Base-by-base conservation (phyloP, 306 rosid genomes). In the Neltuma alba region DNA sequence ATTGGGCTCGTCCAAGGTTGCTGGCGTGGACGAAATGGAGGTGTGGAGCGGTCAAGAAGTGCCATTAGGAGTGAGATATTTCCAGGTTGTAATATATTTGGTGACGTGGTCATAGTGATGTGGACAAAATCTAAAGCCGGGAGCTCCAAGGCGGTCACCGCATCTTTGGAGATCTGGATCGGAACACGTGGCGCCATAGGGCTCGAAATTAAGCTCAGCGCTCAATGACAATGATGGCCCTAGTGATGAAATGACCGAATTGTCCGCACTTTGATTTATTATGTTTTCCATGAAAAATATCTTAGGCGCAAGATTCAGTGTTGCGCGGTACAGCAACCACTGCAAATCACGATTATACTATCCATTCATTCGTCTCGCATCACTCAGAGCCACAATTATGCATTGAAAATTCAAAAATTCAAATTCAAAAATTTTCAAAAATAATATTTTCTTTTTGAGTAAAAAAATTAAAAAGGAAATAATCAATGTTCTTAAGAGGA, bases 121-220 rank as follows among this genome's bases (percentile, higher is more conserved):
- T 81, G 93, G 92, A 83, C 78, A 61, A 76, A 80, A 93, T 93
- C 96, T 72, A 88, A 91, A 89, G 92, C 85, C 40, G 63, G 40
- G 76, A 76, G 86, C 79, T 77, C 42, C 44, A 60, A 64, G 82
- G 78, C 61, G 70, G 37, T 42, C 38, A 72, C 42, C 21, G 81
- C 25, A 5, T 62, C 31, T 37, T 84, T 23, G 58, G n/a, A 81
- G 89, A 88, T 86, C 83, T 81, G 33, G 34, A 36, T 23, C 9
- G 33, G 65, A 23, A 87, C 91, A 87, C 89, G 85, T 87, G 90
- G 79, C 72, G 65, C 3, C 6, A n/a, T 30, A 55, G 16, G 71
- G 72, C 72, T 16, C 66, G 69, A 28, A 67, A 67, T 23, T 40
- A 7, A 21, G 47, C 20, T 6, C 45, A 68, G n/a, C 47, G 15